Percentiles rank a stretch among this genome's conserved stretches.
phyloP scores from a whole-genome alignment of 1,284 basidiomycete genomes.

The Caloboletus inedulis region DNA sequence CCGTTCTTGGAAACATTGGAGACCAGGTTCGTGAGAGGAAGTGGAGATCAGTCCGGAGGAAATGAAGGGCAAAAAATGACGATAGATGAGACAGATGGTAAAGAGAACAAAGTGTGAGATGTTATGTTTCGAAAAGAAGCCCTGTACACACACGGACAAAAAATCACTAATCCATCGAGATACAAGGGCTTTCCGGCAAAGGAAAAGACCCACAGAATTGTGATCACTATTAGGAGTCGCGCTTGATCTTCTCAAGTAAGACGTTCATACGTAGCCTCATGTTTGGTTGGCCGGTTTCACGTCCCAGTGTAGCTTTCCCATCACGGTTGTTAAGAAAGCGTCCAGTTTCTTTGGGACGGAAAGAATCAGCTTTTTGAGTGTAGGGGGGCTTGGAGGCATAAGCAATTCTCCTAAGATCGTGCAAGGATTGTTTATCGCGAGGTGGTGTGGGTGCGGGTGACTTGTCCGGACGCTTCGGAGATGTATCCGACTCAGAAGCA shows the following conservation, averaged over 20 bases:
- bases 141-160: background rate
- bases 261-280: conserved; percentile 78
- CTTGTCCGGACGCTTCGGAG: background rate
- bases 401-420: conserved; percentile 58
- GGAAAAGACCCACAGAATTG: conserved; percentile 5
- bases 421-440: conserved; percentile 37
- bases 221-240: conserved; percentile 38
- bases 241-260: conserved; percentile 75
- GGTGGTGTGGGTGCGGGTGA: conserved; percentile 1
- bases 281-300: conserved; percentile 60
- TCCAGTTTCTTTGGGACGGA: conserved; percentile 27
- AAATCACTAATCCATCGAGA: conserved; percentile 4
- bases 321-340: conserved; percentile 7
- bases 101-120: conserved; percentile 50
- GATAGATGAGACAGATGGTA: conserved; percentile 54
- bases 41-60: conserved; percentile 30
- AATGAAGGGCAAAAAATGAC: conserved; percentile 31
- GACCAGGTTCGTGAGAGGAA: conserved; percentile 62
- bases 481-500: background rate
- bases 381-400: conserved; percentile 58
- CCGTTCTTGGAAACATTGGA: conserved; percentile 59
- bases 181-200: background rate
- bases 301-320: conserved; percentile 19
- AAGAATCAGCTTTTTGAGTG: conserved; percentile 50
- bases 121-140: background rate